phyloP scores from a whole-genome alignment of 2,329 filamentous ascomycete genomes.

The Apiospora koreana region DNA sequence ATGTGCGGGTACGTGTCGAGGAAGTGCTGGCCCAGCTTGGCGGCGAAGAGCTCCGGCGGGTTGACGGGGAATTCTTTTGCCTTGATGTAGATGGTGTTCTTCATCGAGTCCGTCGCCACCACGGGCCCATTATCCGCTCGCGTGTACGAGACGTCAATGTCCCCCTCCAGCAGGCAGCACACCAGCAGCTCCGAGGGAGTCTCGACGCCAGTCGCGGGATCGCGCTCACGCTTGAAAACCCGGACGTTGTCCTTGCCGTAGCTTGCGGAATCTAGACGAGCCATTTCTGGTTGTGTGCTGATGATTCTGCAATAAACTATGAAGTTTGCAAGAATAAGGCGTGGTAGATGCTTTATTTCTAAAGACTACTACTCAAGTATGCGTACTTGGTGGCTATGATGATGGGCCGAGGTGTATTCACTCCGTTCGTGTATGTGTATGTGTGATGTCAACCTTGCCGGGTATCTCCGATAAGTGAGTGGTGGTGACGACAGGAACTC shows the following conservation, averaged over 20 bases:
- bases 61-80: slow-evolving; percentile 92
- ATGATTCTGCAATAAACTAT: background rate
- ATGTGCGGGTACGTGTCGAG: slow-evolving; percentile 87
- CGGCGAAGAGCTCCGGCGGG: slow-evolving; percentile 89
- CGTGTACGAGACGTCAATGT: slow-evolving; percentile 90
- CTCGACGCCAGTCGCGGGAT: slow-evolving; percentile 75
- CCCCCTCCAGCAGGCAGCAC: slow-evolving; percentile 87
- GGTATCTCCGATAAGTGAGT: background rate
- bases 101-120: slow-evolving; percentile 96
- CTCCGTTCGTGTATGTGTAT: background rate
- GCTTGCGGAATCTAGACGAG: slow-evolving; percentile 63
- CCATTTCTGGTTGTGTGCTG: slow-evolving; percentile 41
- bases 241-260: slow-evolving; percentile 99
- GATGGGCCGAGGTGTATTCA: background rate
- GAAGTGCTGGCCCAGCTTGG: slow-evolving; percentile 85
- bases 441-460: background rate
- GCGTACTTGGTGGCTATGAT: background rate
- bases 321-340: background rate
- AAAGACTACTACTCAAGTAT: background rate
- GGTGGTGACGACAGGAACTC: background rate
- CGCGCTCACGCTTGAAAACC: slow-evolving; percentile 88
- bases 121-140: slow-evolving; percentile 91
- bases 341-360: background rate
- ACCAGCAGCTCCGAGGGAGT: slow-evolving; percentile 94
- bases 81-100: slow-evolving; percentile 94